Conservation (phyloP, 306 rosid genomes). For the Prunus dulcis region DNA sequence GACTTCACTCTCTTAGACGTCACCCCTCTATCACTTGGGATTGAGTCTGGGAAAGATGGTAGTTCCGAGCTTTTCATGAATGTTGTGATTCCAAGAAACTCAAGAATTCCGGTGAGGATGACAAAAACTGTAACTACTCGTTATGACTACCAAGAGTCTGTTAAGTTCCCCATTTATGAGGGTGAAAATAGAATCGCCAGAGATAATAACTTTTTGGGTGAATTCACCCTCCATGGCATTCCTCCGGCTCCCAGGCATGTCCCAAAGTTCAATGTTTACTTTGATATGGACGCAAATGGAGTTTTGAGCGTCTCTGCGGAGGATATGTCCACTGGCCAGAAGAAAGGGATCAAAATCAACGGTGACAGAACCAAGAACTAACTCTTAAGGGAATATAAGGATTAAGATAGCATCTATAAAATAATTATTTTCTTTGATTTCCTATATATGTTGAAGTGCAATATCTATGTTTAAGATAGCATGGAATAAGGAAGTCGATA, state of each 20-base stretch:
- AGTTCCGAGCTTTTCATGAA: not conserved
- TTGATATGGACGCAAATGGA: not conserved
- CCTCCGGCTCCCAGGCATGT: not conserved
- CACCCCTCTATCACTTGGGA: not conserved
- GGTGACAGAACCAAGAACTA: not conserved
- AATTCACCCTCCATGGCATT: not conserved
- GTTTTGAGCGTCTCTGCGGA: not conserved
- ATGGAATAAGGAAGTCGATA: no score
- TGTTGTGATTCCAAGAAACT: not conserved
- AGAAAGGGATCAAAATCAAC: not conserved
- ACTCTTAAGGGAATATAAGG: not conserved
- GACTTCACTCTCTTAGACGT: not conserved
- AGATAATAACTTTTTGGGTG: not conserved
- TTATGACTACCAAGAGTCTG: not conserved
- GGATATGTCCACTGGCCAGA: not conserved
- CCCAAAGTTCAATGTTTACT: not conserved
- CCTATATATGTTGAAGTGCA: no score
- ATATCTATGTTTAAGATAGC: no score
- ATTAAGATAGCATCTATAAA: not conserved
- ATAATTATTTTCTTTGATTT: no score
- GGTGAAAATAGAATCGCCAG: not conserved
- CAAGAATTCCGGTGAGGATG: not conserved
- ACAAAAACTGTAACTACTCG: not conserved
- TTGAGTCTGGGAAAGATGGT: accelerated
- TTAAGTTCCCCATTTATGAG: not conserved